Conservation (phyloP, 1,284 basidiomycete genomes). For the Microbotryum lychnidis-dioicae region DNA sequence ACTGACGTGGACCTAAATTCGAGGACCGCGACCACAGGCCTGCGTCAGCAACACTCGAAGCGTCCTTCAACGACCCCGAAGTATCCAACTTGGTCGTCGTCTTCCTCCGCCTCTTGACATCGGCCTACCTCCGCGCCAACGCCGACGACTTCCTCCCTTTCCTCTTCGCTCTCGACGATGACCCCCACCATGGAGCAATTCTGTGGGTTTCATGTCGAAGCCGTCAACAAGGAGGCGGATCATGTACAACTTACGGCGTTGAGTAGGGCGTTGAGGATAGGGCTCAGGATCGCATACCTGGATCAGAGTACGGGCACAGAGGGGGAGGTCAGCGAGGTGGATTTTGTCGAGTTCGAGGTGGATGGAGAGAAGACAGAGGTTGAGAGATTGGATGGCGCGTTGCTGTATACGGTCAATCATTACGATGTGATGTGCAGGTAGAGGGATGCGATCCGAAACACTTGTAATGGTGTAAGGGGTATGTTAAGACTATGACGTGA, state of each 20-base stretch:
- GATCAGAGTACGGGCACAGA: constrained; percentile 49
- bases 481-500: too few species aligned
- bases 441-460: too few species aligned
- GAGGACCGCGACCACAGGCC: constrained; percentile 35
- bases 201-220: constrained; percentile 65
- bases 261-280: constrained; percentile 57
- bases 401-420: constrained; percentile 14
- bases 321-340: constrained; percentile 44
- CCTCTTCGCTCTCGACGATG: constrained; percentile 54
- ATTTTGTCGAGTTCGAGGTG: constrained; percentile 61
- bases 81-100: constrained; percentile 48
- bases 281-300: constrained; percentile 69
- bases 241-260: constrained; percentile 77
- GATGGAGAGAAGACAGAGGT: constrained; percentile 29
- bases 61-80: constrained; percentile 52
- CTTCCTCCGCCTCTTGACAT: constrained; percentile 68
- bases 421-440: too few species aligned
- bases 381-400: constrained; percentile 19
- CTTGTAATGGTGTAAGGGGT: too few species aligned
- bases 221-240: constrained; percentile 46
- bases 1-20: too few species aligned
- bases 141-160: constrained; percentile 60
- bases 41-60: constrained; percentile 45
- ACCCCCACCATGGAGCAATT: constrained; percentile 54
- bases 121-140: constrained; percentile 65